Percentiles rank a stretch among this genome's conserved stretches.
Evolutionary conservation across 306 rosid species (phyloP).

Genomic region (Datisca glomerata): DNA sequence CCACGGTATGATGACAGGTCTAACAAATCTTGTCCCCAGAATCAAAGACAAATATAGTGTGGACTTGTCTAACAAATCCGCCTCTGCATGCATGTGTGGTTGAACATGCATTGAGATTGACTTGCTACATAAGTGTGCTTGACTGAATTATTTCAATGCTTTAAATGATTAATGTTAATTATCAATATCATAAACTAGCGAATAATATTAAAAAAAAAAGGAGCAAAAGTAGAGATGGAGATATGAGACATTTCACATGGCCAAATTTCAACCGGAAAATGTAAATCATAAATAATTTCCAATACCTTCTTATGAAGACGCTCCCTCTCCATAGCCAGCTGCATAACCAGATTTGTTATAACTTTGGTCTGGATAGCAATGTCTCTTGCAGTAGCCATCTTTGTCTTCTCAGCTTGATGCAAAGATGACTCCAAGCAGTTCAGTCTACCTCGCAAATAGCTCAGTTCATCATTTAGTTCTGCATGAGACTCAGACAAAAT

Average conservation of each 20-base stretch:
- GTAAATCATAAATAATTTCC: no score
- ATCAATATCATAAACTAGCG: no score
- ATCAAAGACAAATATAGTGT: no score
- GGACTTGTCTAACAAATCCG: no score
- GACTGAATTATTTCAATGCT: no score
- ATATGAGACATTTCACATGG: neutral
- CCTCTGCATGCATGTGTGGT: no score
- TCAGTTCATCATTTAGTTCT: conserved; percentile 50
- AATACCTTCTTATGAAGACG: conserved; percentile 83
- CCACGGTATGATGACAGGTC: no score
- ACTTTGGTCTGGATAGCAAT: conserved; percentile 37
- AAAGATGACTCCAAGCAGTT: conserved; percentile 53
- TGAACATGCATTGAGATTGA: no score
- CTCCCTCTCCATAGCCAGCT: conserved; percentile 83
- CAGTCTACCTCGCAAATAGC: conserved; percentile 49
- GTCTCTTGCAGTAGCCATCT: conserved; percentile 58
- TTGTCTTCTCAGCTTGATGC: conserved; percentile 54
- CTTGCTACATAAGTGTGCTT: no score
- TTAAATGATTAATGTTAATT: no score
- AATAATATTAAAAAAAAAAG: neutral
- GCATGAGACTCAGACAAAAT: conserved; percentile 62
- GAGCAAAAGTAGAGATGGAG: neutral
- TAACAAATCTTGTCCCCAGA: no score
- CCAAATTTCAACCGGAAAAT: no score
- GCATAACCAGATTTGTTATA: conserved; percentile 51